Percentiles rank a stretch among this genome's conserved stretches.
These are phyloP conservation scores for Penicillium paradoxum DNA, from an alignment of 495 filamentous ascomycete species.

Conservation along the genomic window DNA sequence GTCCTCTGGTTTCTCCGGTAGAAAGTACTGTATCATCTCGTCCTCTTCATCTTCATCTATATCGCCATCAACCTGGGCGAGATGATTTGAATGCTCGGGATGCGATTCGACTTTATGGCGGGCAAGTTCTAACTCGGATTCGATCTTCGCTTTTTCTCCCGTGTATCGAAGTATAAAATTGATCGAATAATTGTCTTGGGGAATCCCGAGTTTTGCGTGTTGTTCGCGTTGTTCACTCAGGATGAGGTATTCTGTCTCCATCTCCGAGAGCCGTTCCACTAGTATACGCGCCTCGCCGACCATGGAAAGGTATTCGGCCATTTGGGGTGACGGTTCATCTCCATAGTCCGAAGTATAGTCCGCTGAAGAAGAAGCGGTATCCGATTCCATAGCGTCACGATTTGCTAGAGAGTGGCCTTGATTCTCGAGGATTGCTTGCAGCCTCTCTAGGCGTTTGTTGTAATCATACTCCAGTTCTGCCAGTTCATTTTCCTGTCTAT, in stretches of 20 bases:
- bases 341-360: background rate
- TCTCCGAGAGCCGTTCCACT: slow-evolving; percentile 22
- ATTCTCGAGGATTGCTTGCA: slow-evolving; percentile 4
- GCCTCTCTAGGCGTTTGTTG: slow-evolving; percentile 14
- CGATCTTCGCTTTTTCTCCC: slow-evolving; percentile 8
- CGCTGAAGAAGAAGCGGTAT: background rate
- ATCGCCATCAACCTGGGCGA: background rate
- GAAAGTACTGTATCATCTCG: background rate
- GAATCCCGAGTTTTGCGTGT: slow-evolving; percentile 6
- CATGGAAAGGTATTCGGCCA: slow-evolving; percentile 21
- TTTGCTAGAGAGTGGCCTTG: background rate
- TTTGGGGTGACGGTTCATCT: background rate
- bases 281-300: slow-evolving; percentile 27
- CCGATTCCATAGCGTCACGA: background rate
- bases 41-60: background rate
- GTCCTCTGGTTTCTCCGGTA: background rate
- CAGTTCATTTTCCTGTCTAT: slow-evolving; percentile 24
- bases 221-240: slow-evolving; percentile 17
- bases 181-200: slow-evolving; percentile 20
- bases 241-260: slow-evolving; percentile 20
- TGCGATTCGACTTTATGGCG: slow-evolving; percentile 5
- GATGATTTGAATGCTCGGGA: background rate
- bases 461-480: slow-evolving; percentile 22
- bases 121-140: slow-evolving; percentile 18
- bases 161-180: slow-evolving; percentile 24